Evolutionary conservation across 352 stramenopile genomes (phyloP), one percentile per base, ranked within the genome.

Genomic region (Pythium brassicae): DNA sequence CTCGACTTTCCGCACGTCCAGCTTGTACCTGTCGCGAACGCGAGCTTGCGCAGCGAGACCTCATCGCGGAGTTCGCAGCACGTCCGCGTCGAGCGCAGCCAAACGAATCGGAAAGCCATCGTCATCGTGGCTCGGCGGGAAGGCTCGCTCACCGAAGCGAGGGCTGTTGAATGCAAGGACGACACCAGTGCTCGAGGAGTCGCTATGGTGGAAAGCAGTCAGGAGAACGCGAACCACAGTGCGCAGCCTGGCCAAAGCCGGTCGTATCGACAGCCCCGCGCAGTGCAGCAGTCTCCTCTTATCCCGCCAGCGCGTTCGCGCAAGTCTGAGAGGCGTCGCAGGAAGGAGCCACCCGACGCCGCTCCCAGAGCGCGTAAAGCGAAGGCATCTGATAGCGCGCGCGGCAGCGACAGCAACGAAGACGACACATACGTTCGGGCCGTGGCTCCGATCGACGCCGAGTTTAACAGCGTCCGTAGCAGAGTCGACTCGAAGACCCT

Each of bases 1-100:
- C 55, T 91, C 4, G 47, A 86, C 53, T 86, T 81, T 39, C 76
- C 81, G 9, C 76, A 89, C 34, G 78, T 89, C 2, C 63, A 71
- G 66, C 48, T 25, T 46, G 37, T 25, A n/a, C 29, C 43, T 32
- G 46, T 57, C 27, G 20, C 10, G 19, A 20, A 37, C 29, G 27
- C 55, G 12, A 26, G 22, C 39, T 45, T 37, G 32, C 39, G 39
- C 39, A 23, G 19, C 17, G 39, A 45, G 17, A 23, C 17, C 39
- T 10, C 7, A 45, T 3, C 22, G 32, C 32, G 14, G 32, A 11
- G 32, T 8, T 9, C 32, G 32, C 32, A 37, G 32, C 32, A 14
- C 32, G 32, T 11, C 6, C 1, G 32, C 14, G 5, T 37, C 5
- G 32, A 37, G 6, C 32, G 32, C 0, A 20, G n/a, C n/a, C 35